Evolutionary conservation across 2,329 filamentous ascomycete species (phyloP).

Genomic region (Septoria petroselini): DNA sequence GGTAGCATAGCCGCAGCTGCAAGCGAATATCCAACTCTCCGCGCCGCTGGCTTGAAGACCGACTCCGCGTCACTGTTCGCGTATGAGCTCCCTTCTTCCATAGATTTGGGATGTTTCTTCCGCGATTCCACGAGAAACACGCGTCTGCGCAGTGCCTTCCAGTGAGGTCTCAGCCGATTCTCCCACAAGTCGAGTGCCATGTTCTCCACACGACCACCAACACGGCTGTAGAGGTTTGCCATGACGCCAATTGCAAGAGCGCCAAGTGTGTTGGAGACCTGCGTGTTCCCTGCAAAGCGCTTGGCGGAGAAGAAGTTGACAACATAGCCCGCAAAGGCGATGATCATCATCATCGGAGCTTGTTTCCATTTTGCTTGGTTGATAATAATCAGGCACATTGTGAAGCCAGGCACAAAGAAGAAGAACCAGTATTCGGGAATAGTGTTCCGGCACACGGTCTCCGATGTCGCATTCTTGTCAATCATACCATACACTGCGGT

Average conservation of each 20-base stretch:
- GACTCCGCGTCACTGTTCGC: slow-evolving; percentile 29
- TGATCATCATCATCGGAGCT: slow-evolving; percentile 69
- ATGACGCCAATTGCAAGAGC: slow-evolving; percentile 73
- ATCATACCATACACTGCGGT: slow-evolving; percentile 50
- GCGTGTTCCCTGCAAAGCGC: slow-evolving; percentile 66
- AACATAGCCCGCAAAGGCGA: slow-evolving; percentile 69
- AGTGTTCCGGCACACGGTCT: slow-evolving; percentile 44
- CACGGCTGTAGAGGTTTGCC: slow-evolving; percentile 73
- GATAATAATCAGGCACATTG: slow-evolving; percentile 70
- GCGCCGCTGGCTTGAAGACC: slow-evolving; percentile 36
- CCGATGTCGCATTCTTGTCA: slow-evolving; percentile 47
- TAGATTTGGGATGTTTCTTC: slow-evolving; percentile 25
- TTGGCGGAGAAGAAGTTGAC: slow-evolving; percentile 70
- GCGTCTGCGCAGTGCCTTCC: slow-evolving; percentile 29
- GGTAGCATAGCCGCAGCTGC: slow-evolving; percentile 83
- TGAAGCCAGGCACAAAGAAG: slow-evolving; percentile 70
- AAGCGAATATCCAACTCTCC: slow-evolving; percentile 66
- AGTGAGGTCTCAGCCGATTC: slow-evolving; percentile 44
- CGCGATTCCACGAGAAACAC: slow-evolving; percentile 31
- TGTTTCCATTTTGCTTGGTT: slow-evolving; percentile 81
- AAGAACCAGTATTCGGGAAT: slow-evolving; percentile 59
- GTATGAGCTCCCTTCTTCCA: slow-evolving; percentile 32
- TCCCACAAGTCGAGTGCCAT: slow-evolving; percentile 55
- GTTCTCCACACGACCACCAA: slow-evolving; percentile 60
- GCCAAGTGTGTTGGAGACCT: slow-evolving; percentile 74